phyloP scores from a whole-genome alignment of 208 protist species.

The Tritrichomonas musculus region DNA sequence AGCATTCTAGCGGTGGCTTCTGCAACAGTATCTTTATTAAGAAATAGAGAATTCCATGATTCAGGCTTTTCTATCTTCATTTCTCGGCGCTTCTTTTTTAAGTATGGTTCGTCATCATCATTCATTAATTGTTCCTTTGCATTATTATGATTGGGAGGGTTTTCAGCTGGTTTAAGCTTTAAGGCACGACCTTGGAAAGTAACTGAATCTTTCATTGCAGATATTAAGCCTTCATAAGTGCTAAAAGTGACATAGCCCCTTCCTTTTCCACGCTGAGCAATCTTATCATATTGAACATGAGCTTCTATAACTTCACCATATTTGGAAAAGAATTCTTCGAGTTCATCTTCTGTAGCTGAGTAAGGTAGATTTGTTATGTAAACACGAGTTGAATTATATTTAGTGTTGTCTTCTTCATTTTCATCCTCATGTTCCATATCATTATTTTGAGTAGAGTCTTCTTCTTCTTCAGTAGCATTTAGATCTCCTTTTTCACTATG shows the following conservation, averaged over 20 bases:
- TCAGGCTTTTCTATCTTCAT: neutral
- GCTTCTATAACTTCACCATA: neutral
- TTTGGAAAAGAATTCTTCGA: neutral
- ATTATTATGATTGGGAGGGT: neutral
- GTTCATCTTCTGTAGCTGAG: neutral
- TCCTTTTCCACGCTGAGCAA: neutral
- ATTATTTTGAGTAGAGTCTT: neutral
- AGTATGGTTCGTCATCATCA: slow-evolving; percentile 21
- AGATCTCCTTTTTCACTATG: too few species aligned
- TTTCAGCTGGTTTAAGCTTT: neutral
- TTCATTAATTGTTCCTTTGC: neutral
- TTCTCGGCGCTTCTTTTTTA: neutral
- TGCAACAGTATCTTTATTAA: slow-evolving; percentile 6
- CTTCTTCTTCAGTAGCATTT: neutral
- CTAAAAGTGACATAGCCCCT: neutral
- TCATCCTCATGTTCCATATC: neutral
- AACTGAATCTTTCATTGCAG: neutral
- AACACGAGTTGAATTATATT: neutral
- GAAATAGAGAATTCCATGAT: neutral
- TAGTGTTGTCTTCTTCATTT: neutral
- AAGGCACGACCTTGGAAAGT: neutral
- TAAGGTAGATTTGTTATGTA: slow-evolving; percentile 1
- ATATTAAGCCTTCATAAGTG: neutral
- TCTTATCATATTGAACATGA: neutral
- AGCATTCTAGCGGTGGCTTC: neutral